Percentiles rank a stretch among this genome's conserved stretches.
These are phyloP conservation scores for Pisolithus thermaeus DNA, from an alignment of 1,284 basidiomycete genomes.

Conservation along the genomic window DNA sequence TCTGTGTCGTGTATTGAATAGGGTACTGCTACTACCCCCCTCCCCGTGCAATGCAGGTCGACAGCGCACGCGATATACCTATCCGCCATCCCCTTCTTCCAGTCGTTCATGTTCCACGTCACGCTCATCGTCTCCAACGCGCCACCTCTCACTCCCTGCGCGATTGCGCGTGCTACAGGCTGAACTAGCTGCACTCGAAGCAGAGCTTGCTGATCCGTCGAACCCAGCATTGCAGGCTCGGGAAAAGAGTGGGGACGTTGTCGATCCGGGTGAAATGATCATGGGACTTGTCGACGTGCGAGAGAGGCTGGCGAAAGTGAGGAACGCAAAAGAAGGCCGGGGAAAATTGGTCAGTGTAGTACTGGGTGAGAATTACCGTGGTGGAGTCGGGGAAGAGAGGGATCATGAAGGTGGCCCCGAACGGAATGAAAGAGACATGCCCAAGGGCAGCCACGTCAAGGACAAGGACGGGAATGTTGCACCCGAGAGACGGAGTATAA, in stretches of 20 bases:
- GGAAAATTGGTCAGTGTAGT: constrained; percentile 60
- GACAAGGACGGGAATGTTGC: constrained; percentile 22
- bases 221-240: constrained; percentile 48
- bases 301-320: constrained; percentile 59
- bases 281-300: constrained; percentile 70
- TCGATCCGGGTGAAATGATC: constrained; percentile 71
- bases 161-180: constrained; percentile 57
- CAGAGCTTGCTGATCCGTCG: constrained; percentile 64
- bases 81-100: constrained; percentile 61
- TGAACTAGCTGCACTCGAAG: constrained; percentile 61
- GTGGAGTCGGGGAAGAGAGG: constrained; percentile 15
- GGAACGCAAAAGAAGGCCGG: constrained; percentile 58
- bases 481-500: constrained; percentile 41
- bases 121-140: constrained; percentile 24
- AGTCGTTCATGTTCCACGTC: constrained; percentile 13
- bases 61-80: constrained; percentile 52
- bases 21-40: not conserved
- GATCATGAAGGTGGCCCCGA: constrained; percentile 11
- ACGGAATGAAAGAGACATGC: constrained; percentile 14
- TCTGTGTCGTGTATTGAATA: not conserved
- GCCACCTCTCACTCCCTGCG: constrained; percentile 50
- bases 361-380: constrained; percentile 35
- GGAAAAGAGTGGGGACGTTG: constrained; percentile 49
- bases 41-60: constrained; percentile 32
- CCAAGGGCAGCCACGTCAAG: constrained; percentile 11